phyloP scores from a whole-genome alignment of 208 protist genomes.

The Crithidia bombi region DNA sequence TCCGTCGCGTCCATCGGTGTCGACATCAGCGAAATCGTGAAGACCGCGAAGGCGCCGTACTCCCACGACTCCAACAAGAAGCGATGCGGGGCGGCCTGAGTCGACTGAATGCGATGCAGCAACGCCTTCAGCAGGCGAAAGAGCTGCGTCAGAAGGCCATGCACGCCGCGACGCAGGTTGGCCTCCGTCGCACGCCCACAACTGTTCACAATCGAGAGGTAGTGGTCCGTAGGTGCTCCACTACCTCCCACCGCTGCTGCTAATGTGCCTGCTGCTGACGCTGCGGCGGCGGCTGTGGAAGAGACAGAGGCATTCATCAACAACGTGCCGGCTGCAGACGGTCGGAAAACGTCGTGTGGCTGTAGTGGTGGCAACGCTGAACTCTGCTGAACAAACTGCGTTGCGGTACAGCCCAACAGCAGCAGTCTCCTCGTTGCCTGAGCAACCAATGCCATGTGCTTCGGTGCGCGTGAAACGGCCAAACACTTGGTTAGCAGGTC shows the following conservation, averaged over 20 bases:
- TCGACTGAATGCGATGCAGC: slow-evolving; percentile 32
- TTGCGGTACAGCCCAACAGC: slow-evolving; percentile 16
- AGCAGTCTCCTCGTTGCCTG: slow-evolving; percentile 24
- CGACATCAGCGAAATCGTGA: slow-evolving; percentile 66
- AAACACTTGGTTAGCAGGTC: slow-evolving; percentile 35
- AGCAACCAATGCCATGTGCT: slow-evolving; percentile 30
- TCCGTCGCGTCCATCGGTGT: slow-evolving; percentile 59
- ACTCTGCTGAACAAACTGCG: not conserved
- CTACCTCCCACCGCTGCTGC: not conserved
- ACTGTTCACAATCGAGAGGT: slow-evolving; percentile 56
- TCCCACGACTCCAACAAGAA: slow-evolving; percentile 67
- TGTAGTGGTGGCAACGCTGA: not conserved
- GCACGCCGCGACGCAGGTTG: slow-evolving; percentile 50
- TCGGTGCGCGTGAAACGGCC: slow-evolving; percentile 24
- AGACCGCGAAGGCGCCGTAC: slow-evolving; percentile 57
- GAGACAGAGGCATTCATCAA: not conserved
- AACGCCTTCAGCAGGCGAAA: slow-evolving; percentile 49
- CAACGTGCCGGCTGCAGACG: not conserved
- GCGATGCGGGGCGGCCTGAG: slow-evolving; percentile 45
- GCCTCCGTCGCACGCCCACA: slow-evolving; percentile 51
- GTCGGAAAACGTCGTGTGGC: not conserved
- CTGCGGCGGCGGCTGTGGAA: not conserved
- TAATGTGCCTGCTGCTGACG: not conserved
- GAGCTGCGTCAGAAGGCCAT: slow-evolving; percentile 47
- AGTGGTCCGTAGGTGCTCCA: slow-evolving; percentile 24